A percentile compares a stretch with the other conserved stretches of the same genome.
Conservation (phyloP, 2,329 filamentous ascomycete genomes). For the Xylaria sp. region DNA sequence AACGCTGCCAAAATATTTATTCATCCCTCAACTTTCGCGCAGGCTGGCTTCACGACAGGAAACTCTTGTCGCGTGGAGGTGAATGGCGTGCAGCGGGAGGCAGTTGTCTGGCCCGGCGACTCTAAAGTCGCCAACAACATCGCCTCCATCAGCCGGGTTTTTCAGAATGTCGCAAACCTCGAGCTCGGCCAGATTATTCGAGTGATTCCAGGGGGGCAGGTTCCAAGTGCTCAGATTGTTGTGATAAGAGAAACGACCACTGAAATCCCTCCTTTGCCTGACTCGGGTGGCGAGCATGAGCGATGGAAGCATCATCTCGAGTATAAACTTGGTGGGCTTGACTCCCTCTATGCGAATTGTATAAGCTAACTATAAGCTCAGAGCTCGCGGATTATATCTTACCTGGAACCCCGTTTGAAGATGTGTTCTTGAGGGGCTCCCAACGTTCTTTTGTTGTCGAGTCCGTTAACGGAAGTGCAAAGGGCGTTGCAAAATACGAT, state of each 20-base stretch:
- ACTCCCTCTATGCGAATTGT: background rate
- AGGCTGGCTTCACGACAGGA: slow-evolving; percentile 45
- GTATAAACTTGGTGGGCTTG: slow-evolving; percentile 43
- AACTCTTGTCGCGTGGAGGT: slow-evolving; percentile 54
- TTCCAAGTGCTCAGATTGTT: slow-evolving; percentile 67
- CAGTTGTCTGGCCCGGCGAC: slow-evolving; percentile 61
- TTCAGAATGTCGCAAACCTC: slow-evolving; percentile 77
- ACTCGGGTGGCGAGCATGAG: slow-evolving; percentile 43
- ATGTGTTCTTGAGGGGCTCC: slow-evolving; percentile 63
- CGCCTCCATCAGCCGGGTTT: slow-evolving; percentile 76
- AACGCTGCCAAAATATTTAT: slow-evolving; percentile 50
- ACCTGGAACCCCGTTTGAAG: slow-evolving; percentile 76
- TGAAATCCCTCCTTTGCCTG: slow-evolving; percentile 47
- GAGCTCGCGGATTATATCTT: slow-evolving; percentile 74
- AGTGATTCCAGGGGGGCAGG: slow-evolving; percentile 65
- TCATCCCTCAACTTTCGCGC: slow-evolving; percentile 44
- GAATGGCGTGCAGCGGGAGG: slow-evolving; percentile 52
- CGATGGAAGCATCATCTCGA: slow-evolving; percentile 47
- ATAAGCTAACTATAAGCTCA: slow-evolving; percentile 45
- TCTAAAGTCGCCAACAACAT: slow-evolving; percentile 72
- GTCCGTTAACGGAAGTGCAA: slow-evolving; percentile 63
- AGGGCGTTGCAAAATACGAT: slow-evolving; percentile 57
- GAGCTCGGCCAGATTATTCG: slow-evolving; percentile 73
- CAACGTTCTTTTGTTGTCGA: slow-evolving; percentile 69
- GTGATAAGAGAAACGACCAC: slow-evolving; percentile 67